Evolutionary conservation across 106 monocot genomes (phyloP).

Genomic region (Dendrobium huoshanense): DNA sequence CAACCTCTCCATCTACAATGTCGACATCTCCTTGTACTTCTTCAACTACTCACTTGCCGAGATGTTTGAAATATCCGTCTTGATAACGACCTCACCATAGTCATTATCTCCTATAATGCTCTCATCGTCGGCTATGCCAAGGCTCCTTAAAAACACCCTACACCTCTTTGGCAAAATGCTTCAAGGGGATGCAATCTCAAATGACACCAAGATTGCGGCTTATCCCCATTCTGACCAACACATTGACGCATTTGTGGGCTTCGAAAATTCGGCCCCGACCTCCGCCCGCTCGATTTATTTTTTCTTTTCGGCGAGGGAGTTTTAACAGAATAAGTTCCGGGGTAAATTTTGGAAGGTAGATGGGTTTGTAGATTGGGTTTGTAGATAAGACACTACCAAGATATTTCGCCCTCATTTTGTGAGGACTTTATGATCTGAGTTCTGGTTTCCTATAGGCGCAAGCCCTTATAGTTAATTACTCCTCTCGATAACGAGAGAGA

Average conservation of each 20-base stretch:
- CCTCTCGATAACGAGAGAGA: no score
- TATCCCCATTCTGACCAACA: slow-evolving; percentile 11
- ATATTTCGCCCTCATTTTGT: no score
- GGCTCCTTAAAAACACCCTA: slow-evolving; percentile 1
- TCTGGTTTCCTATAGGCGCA: no score
- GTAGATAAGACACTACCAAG: no score
- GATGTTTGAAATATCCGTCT: slow-evolving; percentile 20
- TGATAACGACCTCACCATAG: neutral
- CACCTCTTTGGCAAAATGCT: slow-evolving; percentile 51
- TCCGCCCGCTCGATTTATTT: no score
- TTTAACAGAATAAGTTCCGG: no score
- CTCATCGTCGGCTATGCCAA: slow-evolving; percentile 37
- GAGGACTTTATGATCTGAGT: no score
- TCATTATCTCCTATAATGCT: slow-evolving; percentile 40
- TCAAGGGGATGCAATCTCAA: slow-evolving; percentile 30
- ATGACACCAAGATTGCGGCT: slow-evolving; percentile 40
- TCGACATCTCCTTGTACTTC: slow-evolving; percentile 33
- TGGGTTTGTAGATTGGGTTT: no score
- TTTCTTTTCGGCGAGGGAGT: no score
- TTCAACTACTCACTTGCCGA: slow-evolving; percentile 6
- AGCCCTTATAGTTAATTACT: no score
- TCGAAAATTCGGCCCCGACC: no score
- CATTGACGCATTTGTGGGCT: neutral
- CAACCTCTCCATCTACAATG: slow-evolving; percentile 30
- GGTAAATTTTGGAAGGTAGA: no score